Evolutionary conservation across 129 eudicot species (phyloP), one percentile per base, ranked within the genome.

Genomic region (Daucus carota): DNA sequence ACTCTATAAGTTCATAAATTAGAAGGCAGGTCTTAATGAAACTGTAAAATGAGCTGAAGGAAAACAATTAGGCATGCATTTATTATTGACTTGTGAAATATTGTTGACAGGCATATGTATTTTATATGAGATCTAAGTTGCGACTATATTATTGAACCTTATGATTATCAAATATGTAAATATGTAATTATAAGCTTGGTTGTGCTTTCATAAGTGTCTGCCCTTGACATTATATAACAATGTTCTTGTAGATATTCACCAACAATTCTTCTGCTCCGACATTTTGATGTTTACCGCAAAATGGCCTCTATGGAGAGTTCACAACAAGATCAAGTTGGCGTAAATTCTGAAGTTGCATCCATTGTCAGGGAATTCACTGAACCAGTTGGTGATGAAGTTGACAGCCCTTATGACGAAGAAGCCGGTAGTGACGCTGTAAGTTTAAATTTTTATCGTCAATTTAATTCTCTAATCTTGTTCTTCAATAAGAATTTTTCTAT

Each of bases 191-290:
- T 28, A 40, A 70, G 18, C 48, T 73, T 43, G 45, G 46, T 73
- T 34, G 50, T 76, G 43, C 40, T 73, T 57, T 63, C 52, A 33
- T 72, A 38, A 24, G 57, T 44, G 29, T 57, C 31, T 32, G 48
- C 38, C 77, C 76, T 81, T 50, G 73, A 57, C 73, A 42, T 74
- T 66, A 73, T 62, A 44, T 71, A 63, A 31, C 69, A 60, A 47
- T 76, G 42, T 73, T 57, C 36, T 75, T 73, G 76, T 88, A 93
- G 98, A 80, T 93, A 93, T 79, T 80, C 91, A 26, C 98, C 98
- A 43, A 86, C 98, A 52, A 89, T 93, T 81, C 92, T 93, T 83
- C 92, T 93, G 31, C 95, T 93, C 75, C 97, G 96, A 18, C 90
- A 90, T 82, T 93, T 90, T 84, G 96, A 93, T 80, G 91, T 89